These are phyloP conservation scores for Debaryomycetaceae sp. DNA, from an alignment of 1,139 yeast species.

Conservation along the genomic window DNA sequence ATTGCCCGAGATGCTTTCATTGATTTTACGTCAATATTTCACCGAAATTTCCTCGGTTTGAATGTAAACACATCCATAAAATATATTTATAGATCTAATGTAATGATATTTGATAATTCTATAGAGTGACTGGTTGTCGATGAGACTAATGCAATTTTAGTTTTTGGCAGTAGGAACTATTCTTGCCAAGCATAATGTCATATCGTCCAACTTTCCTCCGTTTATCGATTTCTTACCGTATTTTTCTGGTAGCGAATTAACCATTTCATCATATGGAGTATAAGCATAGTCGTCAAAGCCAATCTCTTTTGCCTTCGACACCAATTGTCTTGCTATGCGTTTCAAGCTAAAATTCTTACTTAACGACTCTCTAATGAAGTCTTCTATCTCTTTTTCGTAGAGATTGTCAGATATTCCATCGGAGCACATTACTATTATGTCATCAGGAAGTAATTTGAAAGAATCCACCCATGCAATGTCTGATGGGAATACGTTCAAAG, in stretches of 20 bases:
- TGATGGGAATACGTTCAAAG: conserved; percentile 42
- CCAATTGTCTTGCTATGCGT: conserved; percentile 36
- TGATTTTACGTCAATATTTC: conserved; percentile 89
- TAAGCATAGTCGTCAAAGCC: conserved; percentile 55
- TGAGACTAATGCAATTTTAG: no score
- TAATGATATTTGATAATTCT: no score
- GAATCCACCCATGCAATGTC: conserved; percentile 49
- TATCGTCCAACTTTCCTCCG: conserved; percentile 58
- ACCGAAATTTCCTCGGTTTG: conserved; percentile 49
- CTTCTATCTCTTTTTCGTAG: conserved; percentile 45
- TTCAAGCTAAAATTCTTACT: conserved; percentile 29
- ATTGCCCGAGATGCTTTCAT: conserved; percentile 86
- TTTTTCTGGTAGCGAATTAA: conserved; percentile 39
- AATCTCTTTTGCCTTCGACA: conserved; percentile 45
- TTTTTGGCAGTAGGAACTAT: conserved; percentile 24
- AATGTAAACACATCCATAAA: conserved; percentile 1
- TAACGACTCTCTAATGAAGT: conserved; percentile 32
- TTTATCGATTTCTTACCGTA: conserved; percentile 33
- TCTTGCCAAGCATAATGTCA: conserved; percentile 49
- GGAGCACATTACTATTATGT: conserved; percentile 46
- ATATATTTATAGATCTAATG: no score
- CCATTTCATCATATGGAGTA: conserved; percentile 53
- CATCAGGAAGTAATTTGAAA: conserved; percentile 36
- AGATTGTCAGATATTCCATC: conserved; percentile 57
- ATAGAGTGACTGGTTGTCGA: no score